Percentiles rank a stretch among this genome's conserved stretches.
Conservation (phyloP, 768 basidiomycete genomes). For the Phanerochaete carnosa region DNA sequence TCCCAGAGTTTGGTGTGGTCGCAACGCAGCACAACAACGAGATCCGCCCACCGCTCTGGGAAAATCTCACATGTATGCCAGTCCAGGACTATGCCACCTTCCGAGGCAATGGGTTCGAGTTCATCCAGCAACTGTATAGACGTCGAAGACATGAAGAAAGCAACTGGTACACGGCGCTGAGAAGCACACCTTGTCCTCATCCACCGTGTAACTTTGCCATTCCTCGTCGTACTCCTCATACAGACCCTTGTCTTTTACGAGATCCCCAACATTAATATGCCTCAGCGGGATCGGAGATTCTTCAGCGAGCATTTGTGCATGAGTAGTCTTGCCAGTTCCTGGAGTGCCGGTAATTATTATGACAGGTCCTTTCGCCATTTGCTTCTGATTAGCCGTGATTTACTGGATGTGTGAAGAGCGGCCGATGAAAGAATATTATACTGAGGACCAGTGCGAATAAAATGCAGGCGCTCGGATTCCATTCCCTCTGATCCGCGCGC, state of each 20-base stretch:
- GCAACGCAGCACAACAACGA: conserved; percentile 90
- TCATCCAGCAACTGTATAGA: conserved; percentile 77
- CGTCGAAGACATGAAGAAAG: neutral
- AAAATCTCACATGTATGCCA: conserved; percentile 95
- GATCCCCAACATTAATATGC: conserved; percentile 89
- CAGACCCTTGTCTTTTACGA: conserved; percentile 78
- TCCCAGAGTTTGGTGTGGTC: conserved; percentile 88
- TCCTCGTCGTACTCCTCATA: conserved; percentile 89
- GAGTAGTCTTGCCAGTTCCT: conserved; percentile 95
- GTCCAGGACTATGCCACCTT: conserved; percentile 83
- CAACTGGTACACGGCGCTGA: neutral
- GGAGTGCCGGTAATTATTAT: conserved; percentile 90
- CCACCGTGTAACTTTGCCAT: conserved; percentile 92
- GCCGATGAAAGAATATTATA: too few relatives aligned
- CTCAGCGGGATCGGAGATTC: conserved; percentile 66
- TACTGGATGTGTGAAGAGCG: too few relatives aligned
- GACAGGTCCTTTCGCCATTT: conserved; percentile 40
- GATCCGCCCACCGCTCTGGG: conserved; percentile 95
- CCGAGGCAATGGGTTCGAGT: conserved; percentile 65
- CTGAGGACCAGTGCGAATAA: too few relatives aligned
- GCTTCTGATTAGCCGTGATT: too few relatives aligned
- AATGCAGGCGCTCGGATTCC: too few relatives aligned
- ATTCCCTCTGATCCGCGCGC: too few relatives aligned
- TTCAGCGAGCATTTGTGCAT: conserved; percentile 77
- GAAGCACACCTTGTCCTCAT: conserved; percentile 91